Evolutionary conservation across 805 yeast species (phyloP).

Genomic region (Wickerhamomyces bisporus): DNA sequence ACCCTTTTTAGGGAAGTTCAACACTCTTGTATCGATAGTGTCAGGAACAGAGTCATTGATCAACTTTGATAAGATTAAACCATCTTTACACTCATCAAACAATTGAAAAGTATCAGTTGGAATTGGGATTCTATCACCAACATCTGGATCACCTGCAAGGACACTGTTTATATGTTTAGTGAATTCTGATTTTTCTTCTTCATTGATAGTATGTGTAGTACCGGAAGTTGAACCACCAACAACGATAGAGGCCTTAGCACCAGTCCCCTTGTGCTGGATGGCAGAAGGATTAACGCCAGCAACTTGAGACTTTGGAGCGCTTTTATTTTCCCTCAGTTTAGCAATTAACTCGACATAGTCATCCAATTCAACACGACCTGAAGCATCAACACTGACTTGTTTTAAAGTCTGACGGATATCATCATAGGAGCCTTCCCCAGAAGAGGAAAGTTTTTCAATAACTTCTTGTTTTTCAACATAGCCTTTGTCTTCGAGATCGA

Average conservation of each 20-base stretch:
- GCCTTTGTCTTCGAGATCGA: conserved; percentile 90
- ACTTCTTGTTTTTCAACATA: conserved; percentile 91
- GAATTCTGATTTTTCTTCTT: conserved; percentile 93
- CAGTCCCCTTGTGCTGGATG: conserved; percentile 45
- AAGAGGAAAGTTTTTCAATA: conserved; percentile 71
- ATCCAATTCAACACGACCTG: conserved; percentile 94
- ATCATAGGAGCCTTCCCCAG: conserved; percentile 83
- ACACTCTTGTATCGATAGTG: conserved; percentile 95
- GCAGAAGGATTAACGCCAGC: conserved; percentile 24
- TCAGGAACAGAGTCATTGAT: conserved; percentile 98
- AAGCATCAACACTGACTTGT: conserved; percentile 87
- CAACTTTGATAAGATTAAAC: conserved; percentile 84
- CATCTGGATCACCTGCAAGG: conserved; percentile 79
- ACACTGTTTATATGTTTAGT: conserved; percentile 94
- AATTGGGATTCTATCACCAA: conserved; percentile 83
- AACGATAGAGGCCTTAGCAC: conserved; percentile 68
- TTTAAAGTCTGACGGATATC: conserved; percentile 91
- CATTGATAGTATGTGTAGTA: conserved; percentile 93
- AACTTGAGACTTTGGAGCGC: conserved; percentile 25
- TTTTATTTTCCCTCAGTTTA: conserved; percentile 57
- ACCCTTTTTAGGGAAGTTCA: conserved; percentile 79
- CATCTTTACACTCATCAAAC: conserved; percentile 95
- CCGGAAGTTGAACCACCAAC: conserved; percentile 87
- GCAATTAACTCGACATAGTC: conserved; percentile 86
- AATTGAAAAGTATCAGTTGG: conserved; percentile 92